Evolutionary conservation across 2,329 filamentous ascomycete species (phyloP).

Genomic region (Colletotrichum karsti): DNA sequence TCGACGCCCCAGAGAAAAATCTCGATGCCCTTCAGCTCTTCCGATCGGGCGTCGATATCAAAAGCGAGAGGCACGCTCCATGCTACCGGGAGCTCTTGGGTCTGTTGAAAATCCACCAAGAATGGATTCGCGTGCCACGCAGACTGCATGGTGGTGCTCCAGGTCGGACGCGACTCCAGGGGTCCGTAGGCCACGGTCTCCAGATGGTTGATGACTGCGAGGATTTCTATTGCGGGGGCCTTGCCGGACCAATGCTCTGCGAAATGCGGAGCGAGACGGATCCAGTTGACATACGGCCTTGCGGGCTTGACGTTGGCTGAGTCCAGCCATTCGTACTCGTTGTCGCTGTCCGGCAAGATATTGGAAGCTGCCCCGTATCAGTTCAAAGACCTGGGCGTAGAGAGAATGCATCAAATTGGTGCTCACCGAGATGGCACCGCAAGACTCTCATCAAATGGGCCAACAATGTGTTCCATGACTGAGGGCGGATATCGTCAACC

Average conservation of each 20-base stretch:
- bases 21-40: not conserved
- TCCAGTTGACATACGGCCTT: conserved; percentile 6
- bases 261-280: not conserved
- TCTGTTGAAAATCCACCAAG: not conserved
- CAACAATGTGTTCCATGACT: not conserved
- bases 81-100: not conserved
- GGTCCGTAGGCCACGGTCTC: not conserved
- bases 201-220: not conserved
- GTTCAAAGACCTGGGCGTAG: not conserved
- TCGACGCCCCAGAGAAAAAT: not conserved
- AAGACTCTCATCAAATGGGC: not conserved
- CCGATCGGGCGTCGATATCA: not conserved
- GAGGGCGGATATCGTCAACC: not conserved
- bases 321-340: not conserved
- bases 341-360: not conserved
- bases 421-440: not conserved
- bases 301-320: too few relatives aligned
- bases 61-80: not conserved
- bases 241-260: not conserved
- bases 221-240: not conserved
- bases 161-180: not conserved
- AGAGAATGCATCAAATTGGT: not conserved
- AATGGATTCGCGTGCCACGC: conserved; percentile 2
- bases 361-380: not conserved
- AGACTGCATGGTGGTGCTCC: not conserved